A percentile compares a stretch with the other conserved stretches of the same genome.
These are phyloP conservation scores for Stromatinia cepivora DNA, from an alignment of 2,329 filamentous ascomycete species.

Conservation along the genomic window DNA sequence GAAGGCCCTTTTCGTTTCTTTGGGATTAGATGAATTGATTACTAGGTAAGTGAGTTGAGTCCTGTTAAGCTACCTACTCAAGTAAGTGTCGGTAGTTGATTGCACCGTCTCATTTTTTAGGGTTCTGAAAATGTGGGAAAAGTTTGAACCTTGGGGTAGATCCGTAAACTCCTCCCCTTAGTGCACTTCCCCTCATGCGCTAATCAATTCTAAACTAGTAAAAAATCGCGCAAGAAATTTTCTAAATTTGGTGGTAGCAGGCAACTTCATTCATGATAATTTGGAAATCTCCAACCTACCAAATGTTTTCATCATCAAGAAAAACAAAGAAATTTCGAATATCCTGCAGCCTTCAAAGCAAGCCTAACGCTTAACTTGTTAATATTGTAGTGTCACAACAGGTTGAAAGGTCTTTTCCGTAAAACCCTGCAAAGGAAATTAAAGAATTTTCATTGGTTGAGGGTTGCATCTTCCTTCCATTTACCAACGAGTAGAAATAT, in stretches of 20 bases:
- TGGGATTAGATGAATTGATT: not conserved
- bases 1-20: slow-evolving; percentile 13
- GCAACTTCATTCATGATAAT: not conserved
- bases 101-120: not conserved
- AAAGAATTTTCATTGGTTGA: not conserved
- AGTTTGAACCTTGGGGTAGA: slow-evolving; percentile 1
- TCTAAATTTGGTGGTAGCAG: not conserved
- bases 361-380: not conserved
- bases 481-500: not conserved
- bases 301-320: not conserved
- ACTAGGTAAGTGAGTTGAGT: not conserved
- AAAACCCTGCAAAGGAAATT: not conserved
- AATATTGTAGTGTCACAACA: slow-evolving; percentile 16
- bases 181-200: not conserved
- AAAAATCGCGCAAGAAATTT: not conserved
- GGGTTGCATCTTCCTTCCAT: not conserved
- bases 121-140: not conserved
- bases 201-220: not conserved
- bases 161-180: not conserved
- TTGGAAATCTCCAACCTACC: not conserved
- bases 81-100: slow-evolving; percentile 10
- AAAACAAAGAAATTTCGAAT: too few relatives aligned
- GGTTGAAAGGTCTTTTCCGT: slow-evolving; percentile 18
- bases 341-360: not conserved
- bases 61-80: too few relatives aligned